Evolutionary conservation across 768 basidiomycete species (phyloP).

Genomic region (Rhodotorula toruloides): DNA sequence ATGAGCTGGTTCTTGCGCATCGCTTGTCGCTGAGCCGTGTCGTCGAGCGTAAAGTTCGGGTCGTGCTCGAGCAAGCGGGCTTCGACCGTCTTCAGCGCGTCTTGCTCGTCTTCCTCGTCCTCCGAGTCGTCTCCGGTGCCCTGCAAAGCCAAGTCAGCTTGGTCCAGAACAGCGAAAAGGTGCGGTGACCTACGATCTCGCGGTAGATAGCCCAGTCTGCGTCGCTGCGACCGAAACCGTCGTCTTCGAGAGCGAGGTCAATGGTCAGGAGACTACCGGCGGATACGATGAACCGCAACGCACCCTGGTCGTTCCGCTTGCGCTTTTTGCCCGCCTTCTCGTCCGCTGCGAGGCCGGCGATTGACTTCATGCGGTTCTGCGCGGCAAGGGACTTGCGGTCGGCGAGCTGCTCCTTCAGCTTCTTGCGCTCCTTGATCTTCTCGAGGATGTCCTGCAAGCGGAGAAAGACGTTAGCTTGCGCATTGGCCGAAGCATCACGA

Average conservation of each 20-base stretch:
- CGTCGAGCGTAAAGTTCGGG: slow-evolving; percentile 69
- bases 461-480: neutral
- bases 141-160: slow-evolving; percentile 33
- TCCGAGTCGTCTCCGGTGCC: slow-evolving; percentile 56
- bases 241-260: slow-evolving; percentile 13
- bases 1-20: slow-evolving; percentile 77
- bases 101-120: slow-evolving; percentile 84
- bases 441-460: slow-evolving; percentile 63
- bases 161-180: neutral
- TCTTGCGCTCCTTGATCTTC: slow-evolving; percentile 74
- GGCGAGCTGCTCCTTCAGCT: slow-evolving; percentile 57
- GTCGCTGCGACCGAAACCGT: slow-evolving; percentile 77
- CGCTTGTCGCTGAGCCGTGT: slow-evolving; percentile 74
- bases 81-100: slow-evolving; percentile 68
- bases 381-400: slow-evolving; percentile 93
- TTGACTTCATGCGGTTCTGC: slow-evolving; percentile 92
- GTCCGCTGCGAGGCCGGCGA: slow-evolving; percentile 84
- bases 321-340: slow-evolving; percentile 71
- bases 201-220: slow-evolving; percentile 97
- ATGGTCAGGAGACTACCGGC: neutral
- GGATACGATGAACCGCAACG: neutral
- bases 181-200: slow-evolving; percentile 65
- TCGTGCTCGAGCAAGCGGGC: slow-evolving; percentile 74
- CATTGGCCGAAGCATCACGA: too few relatives aligned
- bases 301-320: slow-evolving; percentile 4